Conservation (phyloP, 2,329 filamentous ascomycete genomes). For the Fonsecaea monophora region DNA sequence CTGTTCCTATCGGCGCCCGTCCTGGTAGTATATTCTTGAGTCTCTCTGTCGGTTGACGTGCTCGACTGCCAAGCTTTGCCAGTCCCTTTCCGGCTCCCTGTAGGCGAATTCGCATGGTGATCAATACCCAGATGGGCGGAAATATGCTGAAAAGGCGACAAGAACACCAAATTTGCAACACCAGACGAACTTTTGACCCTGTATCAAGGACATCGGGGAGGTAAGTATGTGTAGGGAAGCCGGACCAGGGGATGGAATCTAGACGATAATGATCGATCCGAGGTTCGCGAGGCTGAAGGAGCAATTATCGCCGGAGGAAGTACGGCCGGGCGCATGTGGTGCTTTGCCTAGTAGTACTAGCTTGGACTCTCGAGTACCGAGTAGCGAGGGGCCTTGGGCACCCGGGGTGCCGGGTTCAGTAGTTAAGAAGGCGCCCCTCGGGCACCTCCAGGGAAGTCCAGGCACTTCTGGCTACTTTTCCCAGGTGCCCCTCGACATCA, state of each 20-base stretch:
- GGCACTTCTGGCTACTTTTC: background rate
- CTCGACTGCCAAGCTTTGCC: background rate
- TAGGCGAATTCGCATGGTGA: slow-evolving; percentile 12
- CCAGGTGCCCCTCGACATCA: slow-evolving; percentile 8
- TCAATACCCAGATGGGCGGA: background rate
- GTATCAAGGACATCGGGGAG: background rate
- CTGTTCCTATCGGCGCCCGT: background rate
- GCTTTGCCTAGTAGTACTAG: background rate
- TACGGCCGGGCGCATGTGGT: background rate
- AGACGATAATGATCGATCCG: slow-evolving; percentile 12
- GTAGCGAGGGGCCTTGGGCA: background rate
- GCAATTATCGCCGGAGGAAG: slow-evolving; percentile 7
- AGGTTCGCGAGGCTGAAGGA: slow-evolving; percentile 25
- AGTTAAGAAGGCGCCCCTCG: background rate
- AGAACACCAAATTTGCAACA: background rate
- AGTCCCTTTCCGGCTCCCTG: background rate
- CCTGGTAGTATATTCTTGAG: slow-evolving; percentile 10
- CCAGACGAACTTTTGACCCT: background rate
- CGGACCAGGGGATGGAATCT: background rate
- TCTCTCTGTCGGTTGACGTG: slow-evolving; percentile 8
- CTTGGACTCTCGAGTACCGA: background rate
- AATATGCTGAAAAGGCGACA: background rate
- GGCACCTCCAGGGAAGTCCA: background rate
- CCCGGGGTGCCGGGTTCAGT: background rate
- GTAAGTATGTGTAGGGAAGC: background rate